Base-by-base conservation (phyloP, 208 protist species). In the Crithidia brevicula region DNA sequence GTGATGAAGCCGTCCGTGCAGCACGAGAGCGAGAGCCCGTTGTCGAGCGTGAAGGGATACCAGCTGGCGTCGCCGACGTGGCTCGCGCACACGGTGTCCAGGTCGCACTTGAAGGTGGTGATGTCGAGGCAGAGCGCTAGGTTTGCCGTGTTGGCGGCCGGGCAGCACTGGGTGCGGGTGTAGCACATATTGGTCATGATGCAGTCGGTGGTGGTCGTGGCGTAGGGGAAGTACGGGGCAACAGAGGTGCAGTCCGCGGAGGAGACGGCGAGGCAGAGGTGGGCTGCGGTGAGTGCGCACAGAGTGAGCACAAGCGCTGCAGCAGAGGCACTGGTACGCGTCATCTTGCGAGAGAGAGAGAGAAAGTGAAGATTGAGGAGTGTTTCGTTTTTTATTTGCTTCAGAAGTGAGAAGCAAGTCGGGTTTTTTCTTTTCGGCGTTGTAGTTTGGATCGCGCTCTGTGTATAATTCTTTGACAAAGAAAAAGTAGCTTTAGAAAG, bases 131-230 rank as follows among this genome's bases (percentile, higher is more conserved):
- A 74, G 1, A 20, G 23, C 11, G 2, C 1, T 13, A 56, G 28
- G 50, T 67, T 33, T n/a, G 59, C 62, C 31, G 16, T 23, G 13
- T 10, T 15, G 3, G 5, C 2, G 9, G 27, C 6, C 5, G 20
- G 18, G 59, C 68, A 74, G 60, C 68, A 74, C 25, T 31, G 51
- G 38, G 33, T 74, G 50, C 58, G 58, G 22, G 47, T 67, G 45
- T 67, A 25, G 31, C 68, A 74, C 59, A 74, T 56, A 20, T 54
- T 42, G 0, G 16, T 27, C 42, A 74, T 23, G 54, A 57, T 33
- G 59, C 68, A 74, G 7, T 46, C 34, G 1, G 25, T 67, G 51
- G 51, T 10, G 13, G 42, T 67, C 31, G 31, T 11, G 11, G 56
- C 20, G 43, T 74, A 63, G 31, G 60, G 68, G 51, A 74, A 74